Conservation (phyloP, 257 asterid genomes). For the Lycium ferocissimum region DNA sequence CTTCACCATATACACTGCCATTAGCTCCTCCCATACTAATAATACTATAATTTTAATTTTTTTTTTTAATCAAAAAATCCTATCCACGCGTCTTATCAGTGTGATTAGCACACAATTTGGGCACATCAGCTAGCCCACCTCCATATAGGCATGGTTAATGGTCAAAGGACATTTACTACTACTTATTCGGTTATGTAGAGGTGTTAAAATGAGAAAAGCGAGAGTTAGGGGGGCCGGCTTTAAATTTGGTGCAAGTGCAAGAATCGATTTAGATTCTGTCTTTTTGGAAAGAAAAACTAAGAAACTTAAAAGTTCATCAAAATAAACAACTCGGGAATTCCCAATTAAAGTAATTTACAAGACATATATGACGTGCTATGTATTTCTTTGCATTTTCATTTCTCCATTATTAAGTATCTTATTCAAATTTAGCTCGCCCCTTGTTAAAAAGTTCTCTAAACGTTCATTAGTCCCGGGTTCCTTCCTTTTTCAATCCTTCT, state of each 20-base stretch:
- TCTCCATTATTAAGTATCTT: neutral
- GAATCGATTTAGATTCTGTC: neutral
- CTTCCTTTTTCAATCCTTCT: neutral
- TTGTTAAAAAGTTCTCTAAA: neutral
- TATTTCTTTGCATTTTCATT: neutral
- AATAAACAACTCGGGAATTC: neutral
- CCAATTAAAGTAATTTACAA: conserved; percentile 1
- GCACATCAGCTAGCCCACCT: neutral
- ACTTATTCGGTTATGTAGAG: neutral
- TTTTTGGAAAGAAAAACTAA: neutral
- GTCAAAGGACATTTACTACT: neutral
- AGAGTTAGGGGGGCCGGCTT: neutral
- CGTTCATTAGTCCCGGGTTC: neutral
- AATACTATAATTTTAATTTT: neutral
- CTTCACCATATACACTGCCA: neutral
- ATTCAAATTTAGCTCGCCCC: neutral
- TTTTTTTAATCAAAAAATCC: neutral
- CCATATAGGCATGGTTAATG: neutral
- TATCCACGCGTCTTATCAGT: neutral
- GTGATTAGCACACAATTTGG: neutral
- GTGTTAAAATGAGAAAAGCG: neutral
- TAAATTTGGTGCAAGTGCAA: neutral
- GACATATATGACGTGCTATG: neutral
- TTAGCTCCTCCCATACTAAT: neutral
- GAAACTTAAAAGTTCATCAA: neutral